Evolutionary conservation across 2,329 filamentous ascomycete species (phyloP).

Genomic region (Fusarium citri): DNA sequence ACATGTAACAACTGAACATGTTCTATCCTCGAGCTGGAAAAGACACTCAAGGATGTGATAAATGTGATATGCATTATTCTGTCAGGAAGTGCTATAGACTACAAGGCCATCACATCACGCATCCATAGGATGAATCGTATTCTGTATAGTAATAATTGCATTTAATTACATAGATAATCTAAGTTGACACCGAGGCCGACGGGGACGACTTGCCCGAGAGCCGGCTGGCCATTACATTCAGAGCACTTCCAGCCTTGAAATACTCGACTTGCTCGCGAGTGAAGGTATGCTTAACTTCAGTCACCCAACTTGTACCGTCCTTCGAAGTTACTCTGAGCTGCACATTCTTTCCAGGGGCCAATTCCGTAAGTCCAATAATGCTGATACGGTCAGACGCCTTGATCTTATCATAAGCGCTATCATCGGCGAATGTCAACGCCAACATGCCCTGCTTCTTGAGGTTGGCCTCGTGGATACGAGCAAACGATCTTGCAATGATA

Average conservation of each 20-base stretch:
- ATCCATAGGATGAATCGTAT: too few relatives aligned
- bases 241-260: conserved; percentile 30
- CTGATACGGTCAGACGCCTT: conserved; percentile 25
- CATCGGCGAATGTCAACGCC: conserved; percentile 88
- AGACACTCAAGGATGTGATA: too few relatives aligned
- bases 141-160: too few relatives aligned
- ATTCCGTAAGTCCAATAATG: conserved; percentile 7
- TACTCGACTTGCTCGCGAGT: conserved; percentile 26
- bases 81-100: too few relatives aligned
- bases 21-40: too few relatives aligned
- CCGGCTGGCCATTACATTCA: conserved; percentile 32
- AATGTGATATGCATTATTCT: too few relatives aligned
- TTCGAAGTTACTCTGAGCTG: conserved; percentile 2
- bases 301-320: conserved; percentile 6
- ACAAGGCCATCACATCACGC: too few relatives aligned
- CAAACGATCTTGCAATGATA: conserved; percentile 89
- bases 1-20: too few relatives aligned
- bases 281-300: conserved; percentile 22
- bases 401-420: conserved; percentile 90
- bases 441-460: conserved; percentile 98
- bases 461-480: conserved; percentile 94
- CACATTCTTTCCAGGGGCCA: conserved; percentile 12
- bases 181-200: not conserved
- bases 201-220: not conserved
- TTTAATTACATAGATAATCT: not conserved